Base-by-base conservation (phyloP, 2,329 filamentous ascomycete species). In the Botrytis paeoniae region DNA sequence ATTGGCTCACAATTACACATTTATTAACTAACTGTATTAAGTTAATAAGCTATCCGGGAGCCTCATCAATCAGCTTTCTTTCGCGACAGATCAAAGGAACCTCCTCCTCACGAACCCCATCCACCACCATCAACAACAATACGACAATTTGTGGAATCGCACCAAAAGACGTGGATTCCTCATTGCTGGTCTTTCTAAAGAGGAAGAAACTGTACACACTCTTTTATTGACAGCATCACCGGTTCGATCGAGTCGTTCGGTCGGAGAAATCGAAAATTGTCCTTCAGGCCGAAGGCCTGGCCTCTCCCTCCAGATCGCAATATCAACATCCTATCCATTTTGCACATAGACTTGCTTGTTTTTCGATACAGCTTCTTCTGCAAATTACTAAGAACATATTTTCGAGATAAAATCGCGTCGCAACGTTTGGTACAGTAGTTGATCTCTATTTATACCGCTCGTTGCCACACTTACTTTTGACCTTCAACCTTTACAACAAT, bases 161-260 rank as follows among this genome's bases (percentile, higher is more conserved):
- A 78, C 79, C 77, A 76, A 71, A 51, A 72, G 78, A 77, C 80
- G 80, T 80, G 80, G 76, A 79, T 81, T 80, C 79, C 78, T 75
- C 73, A 74, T 69, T 51, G 75, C 74, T 74, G 71, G 75, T 76
- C 78, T 80, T 80, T 79, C 79, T 78, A 73, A 51, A 73, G 75
- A 76, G 77, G 74, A 79, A 80, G 79, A 81, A 75, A 70, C 70
- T 74, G 73, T 66, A 48, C 70, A 78, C 77, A 76, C 73, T 78
- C 77, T 70, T 80, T 78, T 74, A 62, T 62, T 74, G 62, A 70
- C 74, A 39, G 76, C 74, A 54, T 69, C 72, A 70, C 74, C 72
- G 73, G 74, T 57, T 75, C 75, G 73, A 73, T 78, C 73, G 74
- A 77, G 73, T 71, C 62, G 69, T 73, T 73, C 77, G 73, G 76